phyloP scores from a whole-genome alignment of 1,284 basidiomycete genomes.

The Mycosarcoma maydis region DNA sequence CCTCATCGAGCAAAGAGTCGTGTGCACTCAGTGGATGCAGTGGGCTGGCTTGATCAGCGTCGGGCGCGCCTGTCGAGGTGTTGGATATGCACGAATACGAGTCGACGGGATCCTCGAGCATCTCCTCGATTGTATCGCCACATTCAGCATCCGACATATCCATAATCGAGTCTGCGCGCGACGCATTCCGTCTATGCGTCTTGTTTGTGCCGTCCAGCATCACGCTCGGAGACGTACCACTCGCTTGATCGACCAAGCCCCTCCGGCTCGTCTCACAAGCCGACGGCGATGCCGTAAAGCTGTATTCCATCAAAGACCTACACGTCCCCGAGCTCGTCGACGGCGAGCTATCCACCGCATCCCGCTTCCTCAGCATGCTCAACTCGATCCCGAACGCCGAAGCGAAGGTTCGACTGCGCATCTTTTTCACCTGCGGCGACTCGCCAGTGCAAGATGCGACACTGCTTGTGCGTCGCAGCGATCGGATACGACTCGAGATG shows the following conservation, averaged over 20 bases:
- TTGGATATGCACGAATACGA: no score
- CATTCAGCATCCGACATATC: constrained; percentile 12
- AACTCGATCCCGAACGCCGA: constrained; percentile 40
- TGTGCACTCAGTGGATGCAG: no score
- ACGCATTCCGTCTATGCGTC: constrained; percentile 14
- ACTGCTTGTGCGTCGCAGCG: constrained; percentile 7
- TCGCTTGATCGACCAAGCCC: no score
- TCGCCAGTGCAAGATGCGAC: no score
- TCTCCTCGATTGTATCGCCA: constrained; percentile 24
- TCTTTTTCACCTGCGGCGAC: constrained; percentile 13
- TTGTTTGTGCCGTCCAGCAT: no score
- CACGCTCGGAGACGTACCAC: no score
- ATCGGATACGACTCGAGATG: constrained; percentile 19
- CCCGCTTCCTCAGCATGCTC: constrained; percentile 3
- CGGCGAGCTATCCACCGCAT: constrained; percentile 18
- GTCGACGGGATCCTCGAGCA: constrained; percentile 1
- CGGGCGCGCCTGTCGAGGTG: no score
- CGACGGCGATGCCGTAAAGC: no score
- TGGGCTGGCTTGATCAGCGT: no score
- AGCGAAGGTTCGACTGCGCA: constrained; percentile 36
- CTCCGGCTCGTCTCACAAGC: no score
- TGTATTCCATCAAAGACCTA: no score
- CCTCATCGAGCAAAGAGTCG: constrained; percentile 1
- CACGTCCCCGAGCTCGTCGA: constrained; percentile 20
- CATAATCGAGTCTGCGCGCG: constrained; percentile 31